Evolutionary conservation across 2,329 filamentous ascomycete species (phyloP).

Genomic region (Pyrenophora teres): DNA sequence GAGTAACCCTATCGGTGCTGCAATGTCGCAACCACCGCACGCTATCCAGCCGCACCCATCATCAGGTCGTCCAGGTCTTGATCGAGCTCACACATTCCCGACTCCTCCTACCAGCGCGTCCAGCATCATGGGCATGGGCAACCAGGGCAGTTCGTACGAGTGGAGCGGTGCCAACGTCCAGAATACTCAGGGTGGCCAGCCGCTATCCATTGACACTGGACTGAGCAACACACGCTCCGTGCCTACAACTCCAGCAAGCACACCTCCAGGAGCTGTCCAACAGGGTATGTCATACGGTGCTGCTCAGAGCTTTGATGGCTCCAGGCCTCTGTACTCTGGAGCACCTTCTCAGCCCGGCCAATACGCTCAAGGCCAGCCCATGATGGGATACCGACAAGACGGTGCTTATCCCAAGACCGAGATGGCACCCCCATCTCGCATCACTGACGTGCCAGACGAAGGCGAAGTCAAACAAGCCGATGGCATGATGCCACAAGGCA

Average conservation of each 20-base stretch:
- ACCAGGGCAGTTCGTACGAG: slow-evolving; percentile 75
- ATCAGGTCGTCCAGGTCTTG: slow-evolving; percentile 66
- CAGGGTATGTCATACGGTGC: slow-evolving; percentile 79
- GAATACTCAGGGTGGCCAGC: slow-evolving; percentile 64
- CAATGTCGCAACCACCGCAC: slow-evolving; percentile 69
- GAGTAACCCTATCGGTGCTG: slow-evolving; percentile 61
- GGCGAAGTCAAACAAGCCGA: slow-evolving; percentile 68
- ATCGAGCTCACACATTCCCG: slow-evolving; percentile 89
- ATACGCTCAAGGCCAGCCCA: slow-evolving; percentile 67
- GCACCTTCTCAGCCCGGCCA: slow-evolving; percentile 68
- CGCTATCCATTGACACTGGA: slow-evolving; percentile 79
- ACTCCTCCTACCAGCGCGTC: slow-evolving; percentile 94
- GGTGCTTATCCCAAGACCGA: slow-evolving; percentile 75
- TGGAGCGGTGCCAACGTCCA: slow-evolving; percentile 64
- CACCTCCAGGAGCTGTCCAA: slow-evolving; percentile 80
- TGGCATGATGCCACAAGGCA: slow-evolving; percentile 58
- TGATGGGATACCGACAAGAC: slow-evolving; percentile 65
- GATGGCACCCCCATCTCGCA: slow-evolving; percentile 79
- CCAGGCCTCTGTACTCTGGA: slow-evolving; percentile 77
- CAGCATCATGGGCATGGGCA: slow-evolving; percentile 77
- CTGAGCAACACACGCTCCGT: slow-evolving; percentile 81
- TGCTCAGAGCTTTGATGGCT: slow-evolving; percentile 73
- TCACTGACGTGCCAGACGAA: slow-evolving; percentile 64
- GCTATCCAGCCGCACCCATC: slow-evolving; percentile 65
- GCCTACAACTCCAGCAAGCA: slow-evolving; percentile 88